A percentile compares a stretch with the other conserved stretches of the same genome.
phyloP scores from a whole-genome alignment of 2,329 filamentous ascomycete genomes.

The Purpureocillium takamizusanense region DNA sequence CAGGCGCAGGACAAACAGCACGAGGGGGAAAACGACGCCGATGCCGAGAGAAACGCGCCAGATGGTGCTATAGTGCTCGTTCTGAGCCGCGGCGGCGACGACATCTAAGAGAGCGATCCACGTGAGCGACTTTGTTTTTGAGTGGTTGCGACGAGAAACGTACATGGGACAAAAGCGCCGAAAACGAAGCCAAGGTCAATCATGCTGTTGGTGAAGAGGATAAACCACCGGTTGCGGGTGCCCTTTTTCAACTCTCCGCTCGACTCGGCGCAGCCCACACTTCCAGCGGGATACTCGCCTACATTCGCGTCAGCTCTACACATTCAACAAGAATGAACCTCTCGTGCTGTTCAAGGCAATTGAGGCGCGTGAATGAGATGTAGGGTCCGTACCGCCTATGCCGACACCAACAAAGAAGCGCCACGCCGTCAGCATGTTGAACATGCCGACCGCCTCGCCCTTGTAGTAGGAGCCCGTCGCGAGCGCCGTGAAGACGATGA shows the following conservation, averaged over 20 bases:
- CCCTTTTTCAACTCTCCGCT: conserved; percentile 74
- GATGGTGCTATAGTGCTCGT: conserved; percentile 59
- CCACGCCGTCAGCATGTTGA: conserved; percentile 70
- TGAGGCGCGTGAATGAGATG: background rate
- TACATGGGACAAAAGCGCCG: conserved; percentile 63
- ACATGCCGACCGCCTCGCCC: conserved; percentile 60
- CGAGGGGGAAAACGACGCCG: conserved; percentile 66
- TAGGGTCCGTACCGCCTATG: conserved; percentile 52
- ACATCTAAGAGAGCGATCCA: conserved; percentile 23
- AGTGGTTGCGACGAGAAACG: conserved; percentile 5
- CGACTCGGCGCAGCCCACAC: conserved; percentile 74
- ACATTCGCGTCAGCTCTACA: background rate
- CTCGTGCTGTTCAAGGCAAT: too few relatives aligned
- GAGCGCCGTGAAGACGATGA: conserved; percentile 78
- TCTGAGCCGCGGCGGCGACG: conserved; percentile 46
- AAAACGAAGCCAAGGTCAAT: conserved; percentile 80
- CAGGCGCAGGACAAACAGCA: conserved; percentile 61
- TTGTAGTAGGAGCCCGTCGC: conserved; percentile 68
- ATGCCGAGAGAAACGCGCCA: conserved; percentile 78
- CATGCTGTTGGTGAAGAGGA: conserved; percentile 81
- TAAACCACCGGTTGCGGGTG: conserved; percentile 83
- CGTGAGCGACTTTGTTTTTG: background rate
- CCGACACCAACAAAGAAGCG: conserved; percentile 74
- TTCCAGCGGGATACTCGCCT: conserved; percentile 73
- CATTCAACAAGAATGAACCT: too few relatives aligned